phyloP scores from a whole-genome alignment of 768 basidiomycete species.

The Lentinula boryana region DNA sequence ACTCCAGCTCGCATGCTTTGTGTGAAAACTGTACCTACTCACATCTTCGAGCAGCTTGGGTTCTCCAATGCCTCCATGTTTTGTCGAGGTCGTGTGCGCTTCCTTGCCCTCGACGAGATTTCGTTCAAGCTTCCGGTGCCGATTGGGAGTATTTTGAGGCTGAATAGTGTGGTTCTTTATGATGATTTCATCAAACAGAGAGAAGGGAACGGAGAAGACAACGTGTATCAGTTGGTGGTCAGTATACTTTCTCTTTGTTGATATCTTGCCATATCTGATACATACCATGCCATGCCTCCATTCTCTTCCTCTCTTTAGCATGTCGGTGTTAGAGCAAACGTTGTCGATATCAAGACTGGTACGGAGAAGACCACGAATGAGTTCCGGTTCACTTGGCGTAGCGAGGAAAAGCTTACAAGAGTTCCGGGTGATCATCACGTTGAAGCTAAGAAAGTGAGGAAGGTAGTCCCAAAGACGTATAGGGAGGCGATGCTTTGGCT shows the following conservation, averaged over 20 bases:
- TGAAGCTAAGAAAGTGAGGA: constrained; percentile 21
- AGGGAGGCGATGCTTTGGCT: constrained; percentile 84
- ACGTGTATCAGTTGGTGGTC: background rate
- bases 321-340: constrained; percentile 64
- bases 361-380: constrained; percentile 65
- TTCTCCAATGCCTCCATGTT: constrained; percentile 69
- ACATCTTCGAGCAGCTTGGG: constrained; percentile 47
- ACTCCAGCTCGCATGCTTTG: background rate
- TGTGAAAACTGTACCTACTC: background rate
- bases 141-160: constrained; percentile 74
- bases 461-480: constrained; percentile 66
- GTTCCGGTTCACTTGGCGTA: constrained; percentile 70
- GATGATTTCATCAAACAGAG: background rate
- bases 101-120: constrained; percentile 76
- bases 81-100: constrained; percentile 58
- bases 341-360: constrained; percentile 64
- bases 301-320: constrained; percentile 36
- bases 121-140: constrained; percentile 77
- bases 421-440: background rate
- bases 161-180: constrained; percentile 58
- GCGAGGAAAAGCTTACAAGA: constrained; percentile 23
- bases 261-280: constrained; percentile 7
- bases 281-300: background rate
- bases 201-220: background rate
- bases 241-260: background rate